Base-by-base conservation (phyloP, 1,139 yeast genomes). In the Debaryomyces singareniensis region DNA sequence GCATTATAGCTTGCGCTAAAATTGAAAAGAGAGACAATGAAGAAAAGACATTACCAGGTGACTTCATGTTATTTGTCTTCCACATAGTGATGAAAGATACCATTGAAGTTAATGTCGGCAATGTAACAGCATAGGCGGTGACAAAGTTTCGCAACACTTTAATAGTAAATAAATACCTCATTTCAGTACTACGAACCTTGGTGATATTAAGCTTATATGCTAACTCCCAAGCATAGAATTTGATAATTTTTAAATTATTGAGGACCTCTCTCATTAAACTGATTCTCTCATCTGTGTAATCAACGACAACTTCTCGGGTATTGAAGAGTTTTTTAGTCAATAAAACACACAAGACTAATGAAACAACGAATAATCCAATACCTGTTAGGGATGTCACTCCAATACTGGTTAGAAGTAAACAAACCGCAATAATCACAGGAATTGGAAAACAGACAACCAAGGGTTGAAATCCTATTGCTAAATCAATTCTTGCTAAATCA, bases 1-100 rank as follows among this genome's bases (percentile, higher is more conserved):
- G 54, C 61, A 71, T 61, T 34, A 73, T 63, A 20, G 73, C 71
- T 37, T 61, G 66, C 3, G 75, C 70, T 43, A 73, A 61, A 28
- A 71, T 66, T 27, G 74, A 58, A 42, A 69, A 73, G 36, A 73
- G 58, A 1, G 76, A 60, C 38, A 73, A 59, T 1, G 78, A 69
- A 5, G 77, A 61, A 40, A 73, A 71, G 10, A 70, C 65, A 29
- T 57, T 56, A 24, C 72, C 73, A 11, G 71, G 61, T 11, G 60
- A 45, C 41, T 49, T 58, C 55, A 56, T 54, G 13, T 43, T 37
- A 32, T 48, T 43, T 25, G 58, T 52, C 11, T 65, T 60, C 70
- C 71, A 65, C 59, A 66, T 51, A 9, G 68, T 61, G 12, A 64
- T 60, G 36, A 65, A 67, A 13, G 69, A 58, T 29, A 59, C 42